Conservation (phyloP, 2,329 filamentous ascomycete genomes). For the Penicillium palitans region DNA sequence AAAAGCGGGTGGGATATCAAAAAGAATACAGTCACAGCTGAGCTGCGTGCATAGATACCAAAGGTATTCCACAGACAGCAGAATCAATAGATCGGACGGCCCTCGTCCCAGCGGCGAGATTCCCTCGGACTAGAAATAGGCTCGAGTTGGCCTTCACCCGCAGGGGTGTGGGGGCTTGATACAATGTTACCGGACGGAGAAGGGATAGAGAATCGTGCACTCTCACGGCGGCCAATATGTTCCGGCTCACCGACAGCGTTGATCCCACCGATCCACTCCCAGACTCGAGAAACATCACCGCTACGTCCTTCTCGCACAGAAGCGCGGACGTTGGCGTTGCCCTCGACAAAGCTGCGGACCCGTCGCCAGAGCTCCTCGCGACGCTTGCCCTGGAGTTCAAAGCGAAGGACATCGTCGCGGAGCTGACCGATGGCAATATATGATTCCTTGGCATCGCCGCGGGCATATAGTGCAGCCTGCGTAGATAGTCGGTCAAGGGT, state of each 20-base stretch:
- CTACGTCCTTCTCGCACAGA: conserved; percentile 65
- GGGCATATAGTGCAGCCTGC: conserved; percentile 77
- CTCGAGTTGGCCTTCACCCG: conserved; percentile 17
- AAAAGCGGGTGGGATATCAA: conserved; percentile 12
- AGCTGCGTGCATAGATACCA: conserved; percentile 14
- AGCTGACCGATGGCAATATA: conserved; percentile 87
- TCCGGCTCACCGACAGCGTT: conserved; percentile 51
- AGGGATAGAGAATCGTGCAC: conserved; percentile 30
- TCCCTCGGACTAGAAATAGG: conserved; percentile 29
- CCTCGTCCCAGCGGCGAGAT: conserved; percentile 44
- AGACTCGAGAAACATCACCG: conserved; percentile 60
- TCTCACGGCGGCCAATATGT: conserved; percentile 28
- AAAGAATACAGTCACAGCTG: conserved; percentile 1
- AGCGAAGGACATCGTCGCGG: conserved; percentile 83
- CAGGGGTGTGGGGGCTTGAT: conserved; percentile 12
- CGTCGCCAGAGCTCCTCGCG: conserved; percentile 81
- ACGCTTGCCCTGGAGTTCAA: conserved; percentile 73
- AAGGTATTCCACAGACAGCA: background rate
- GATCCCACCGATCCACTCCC: conserved; percentile 68
- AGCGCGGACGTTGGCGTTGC: conserved; percentile 86
- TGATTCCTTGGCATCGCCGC: conserved; percentile 66
- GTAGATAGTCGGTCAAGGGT: conserved; percentile 79
- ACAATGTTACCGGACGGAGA: conserved; percentile 26
- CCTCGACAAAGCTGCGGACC: conserved; percentile 82
- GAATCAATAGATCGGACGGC: conserved; percentile 43